Percentiles rank a stretch among this genome's conserved stretches.
These are phyloP conservation scores for Monilinia fructigena DNA, from an alignment of 2,329 filamentous ascomycete species.

Conservation along the genomic window DNA sequence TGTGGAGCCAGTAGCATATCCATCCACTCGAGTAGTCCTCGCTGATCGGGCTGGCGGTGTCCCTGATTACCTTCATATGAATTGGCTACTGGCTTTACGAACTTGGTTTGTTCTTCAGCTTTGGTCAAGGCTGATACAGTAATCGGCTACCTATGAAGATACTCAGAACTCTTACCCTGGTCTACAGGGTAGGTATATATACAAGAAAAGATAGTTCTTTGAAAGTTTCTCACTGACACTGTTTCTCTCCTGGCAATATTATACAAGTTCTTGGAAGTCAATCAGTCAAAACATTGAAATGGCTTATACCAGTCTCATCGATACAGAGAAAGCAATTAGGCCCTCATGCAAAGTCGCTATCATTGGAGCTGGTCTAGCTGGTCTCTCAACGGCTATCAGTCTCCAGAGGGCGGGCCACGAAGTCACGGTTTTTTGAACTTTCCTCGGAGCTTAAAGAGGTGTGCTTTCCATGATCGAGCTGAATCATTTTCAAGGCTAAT, in stretches of 20 bases:
- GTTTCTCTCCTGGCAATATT: background rate
- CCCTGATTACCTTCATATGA: too few species aligned
- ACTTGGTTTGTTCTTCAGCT: too few species aligned
- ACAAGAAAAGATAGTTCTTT: background rate
- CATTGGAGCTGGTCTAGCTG: conserved; percentile 1
- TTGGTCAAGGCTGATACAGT: too few species aligned
- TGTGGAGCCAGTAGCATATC: too few species aligned
- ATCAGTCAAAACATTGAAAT: background rate
- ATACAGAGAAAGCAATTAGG: background rate
- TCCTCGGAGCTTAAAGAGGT: background rate
- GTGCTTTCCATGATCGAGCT: background rate
- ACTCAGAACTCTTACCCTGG: too few species aligned
- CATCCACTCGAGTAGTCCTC: too few species aligned
- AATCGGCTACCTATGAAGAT: too few species aligned
- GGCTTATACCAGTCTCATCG: background rate
- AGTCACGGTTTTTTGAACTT: conserved; percentile 3
- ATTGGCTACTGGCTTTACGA: too few species aligned
- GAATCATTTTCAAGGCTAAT: background rate
- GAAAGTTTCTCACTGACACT: background rate
- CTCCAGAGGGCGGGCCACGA: background rate
- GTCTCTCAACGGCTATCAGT: conserved; percentile 3
- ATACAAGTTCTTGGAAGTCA: background rate
- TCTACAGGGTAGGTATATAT: too few species aligned
- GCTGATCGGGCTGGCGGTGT: too few species aligned
- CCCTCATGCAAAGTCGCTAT: conserved; percentile 5